These are phyloP conservation scores for Kazachstania africana DNA, from an alignment of 805 yeast species.

Conservation along the genomic window DNA sequence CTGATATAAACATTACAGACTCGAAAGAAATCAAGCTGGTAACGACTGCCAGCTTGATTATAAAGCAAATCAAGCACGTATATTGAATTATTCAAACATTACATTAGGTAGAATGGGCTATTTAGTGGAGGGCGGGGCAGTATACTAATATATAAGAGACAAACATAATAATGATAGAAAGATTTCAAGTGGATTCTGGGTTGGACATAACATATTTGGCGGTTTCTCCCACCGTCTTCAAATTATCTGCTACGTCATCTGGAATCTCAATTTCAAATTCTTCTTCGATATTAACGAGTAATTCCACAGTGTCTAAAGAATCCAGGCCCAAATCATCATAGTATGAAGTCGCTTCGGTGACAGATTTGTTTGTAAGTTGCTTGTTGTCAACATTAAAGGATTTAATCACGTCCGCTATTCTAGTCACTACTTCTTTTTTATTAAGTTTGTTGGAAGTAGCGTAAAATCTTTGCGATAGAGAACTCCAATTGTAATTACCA, in stretches of 20 bases:
- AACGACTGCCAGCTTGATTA: no score
- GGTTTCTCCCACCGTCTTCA: constrained; percentile 89
- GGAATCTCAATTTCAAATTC: constrained; percentile 77
- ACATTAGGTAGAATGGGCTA: no score
- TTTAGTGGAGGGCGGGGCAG: no score
- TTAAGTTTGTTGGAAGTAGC: constrained; percentile 36
- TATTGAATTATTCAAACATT: no score
- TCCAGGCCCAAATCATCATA: constrained; percentile 54
- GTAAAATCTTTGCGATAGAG: no score
- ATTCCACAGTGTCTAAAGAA: constrained; percentile 90
- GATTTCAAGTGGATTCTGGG: constrained; percentile 35
- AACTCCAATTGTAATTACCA: no score
- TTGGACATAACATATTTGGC: constrained; percentile 73
- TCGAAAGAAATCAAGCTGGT: no score
- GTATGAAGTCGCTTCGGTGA: constrained; percentile 33
- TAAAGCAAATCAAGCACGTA: no score
- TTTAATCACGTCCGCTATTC: constrained; percentile 70
- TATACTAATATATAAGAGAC: no score
- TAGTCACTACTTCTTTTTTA: constrained; percentile 67
- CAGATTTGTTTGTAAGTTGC: constrained; percentile 29
- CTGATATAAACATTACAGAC: no score
- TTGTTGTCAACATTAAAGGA: constrained; percentile 47
- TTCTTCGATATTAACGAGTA: constrained; percentile 92
- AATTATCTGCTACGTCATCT: constrained; percentile 85
- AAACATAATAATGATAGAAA: no score